phyloP scores from a whole-genome alignment of 2,329 filamentous ascomycete species.

The Cercospora zeae-maydis region DNA sequence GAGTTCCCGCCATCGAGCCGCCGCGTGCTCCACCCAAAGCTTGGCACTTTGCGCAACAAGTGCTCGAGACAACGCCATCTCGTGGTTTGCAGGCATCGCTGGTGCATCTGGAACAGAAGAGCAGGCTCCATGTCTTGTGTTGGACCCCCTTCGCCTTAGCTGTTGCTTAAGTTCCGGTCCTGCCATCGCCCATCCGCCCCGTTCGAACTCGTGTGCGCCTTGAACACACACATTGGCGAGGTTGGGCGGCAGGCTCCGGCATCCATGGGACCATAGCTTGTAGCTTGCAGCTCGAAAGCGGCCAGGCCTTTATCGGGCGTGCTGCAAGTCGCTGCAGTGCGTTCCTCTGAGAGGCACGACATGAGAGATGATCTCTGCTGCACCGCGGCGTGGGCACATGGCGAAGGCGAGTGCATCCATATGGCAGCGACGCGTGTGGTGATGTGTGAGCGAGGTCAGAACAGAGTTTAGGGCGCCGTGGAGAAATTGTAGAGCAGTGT shows the following conservation, averaged over 20 bases:
- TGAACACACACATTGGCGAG: neutral
- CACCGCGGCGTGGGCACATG: neutral
- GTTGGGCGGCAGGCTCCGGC: neutral
- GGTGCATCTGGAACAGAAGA: neutral
- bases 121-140: neutral
- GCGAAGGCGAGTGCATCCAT: neutral
- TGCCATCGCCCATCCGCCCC: neutral
- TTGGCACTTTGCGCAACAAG: constrained; percentile 3
- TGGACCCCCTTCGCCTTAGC: neutral
- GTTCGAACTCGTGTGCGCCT: neutral
- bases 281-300: neutral
- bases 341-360: neutral
- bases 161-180: neutral
- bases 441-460: neutral
- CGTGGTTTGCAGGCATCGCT: constrained; percentile 6
- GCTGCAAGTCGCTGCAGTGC: neutral
- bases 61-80: constrained; percentile 2
- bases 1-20: neutral
- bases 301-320: constrained; percentile 2
- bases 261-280: neutral
- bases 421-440: neutral
- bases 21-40: neutral
- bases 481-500: constrained; percentile 10
- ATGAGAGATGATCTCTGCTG: neutral
- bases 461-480: constrained; percentile 13